Percentiles rank a stretch among this genome's conserved stretches.
Evolutionary conservation across 345 rosid species (phyloP).

Genomic region (Syzygium aromaticum): DNA sequence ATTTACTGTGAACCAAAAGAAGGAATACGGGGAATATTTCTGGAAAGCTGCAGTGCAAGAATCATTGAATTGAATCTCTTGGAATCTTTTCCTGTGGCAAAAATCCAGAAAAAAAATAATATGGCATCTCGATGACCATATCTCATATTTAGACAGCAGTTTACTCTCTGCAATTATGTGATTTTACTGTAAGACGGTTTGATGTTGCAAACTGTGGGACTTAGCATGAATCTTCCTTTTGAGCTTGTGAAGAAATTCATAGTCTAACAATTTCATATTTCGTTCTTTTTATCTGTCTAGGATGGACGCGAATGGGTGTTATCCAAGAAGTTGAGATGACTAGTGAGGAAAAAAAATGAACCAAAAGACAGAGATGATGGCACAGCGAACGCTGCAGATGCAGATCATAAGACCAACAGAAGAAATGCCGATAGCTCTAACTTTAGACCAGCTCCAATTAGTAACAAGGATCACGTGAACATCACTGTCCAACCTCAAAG

Average conservation of each 20-base stretch:
- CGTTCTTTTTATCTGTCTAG: not conserved
- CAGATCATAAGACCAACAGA: not conserved
- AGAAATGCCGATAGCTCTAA: not conserved
- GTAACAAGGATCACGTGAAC: conserved; percentile 35
- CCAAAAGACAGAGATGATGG: not conserved
- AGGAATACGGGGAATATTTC: not conserved
- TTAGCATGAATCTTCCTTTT: not conserved
- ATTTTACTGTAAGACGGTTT: not conserved
- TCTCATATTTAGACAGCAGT: not conserved
- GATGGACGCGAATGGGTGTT: conserved; percentile 5
- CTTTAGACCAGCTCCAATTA: conserved; percentile 22
- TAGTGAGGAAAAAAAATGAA: not conserved
- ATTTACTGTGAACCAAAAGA: not conserved
- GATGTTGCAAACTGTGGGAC: not conserved
- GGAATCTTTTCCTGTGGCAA: not conserved
- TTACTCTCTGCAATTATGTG: not conserved
- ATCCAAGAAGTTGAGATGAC: conserved; percentile 31
- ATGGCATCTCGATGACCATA: not conserved
- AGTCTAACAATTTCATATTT: not conserved
- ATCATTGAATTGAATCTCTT: not conserved
- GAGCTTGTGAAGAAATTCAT: not conserved
- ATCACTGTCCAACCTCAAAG: conserved; percentile 27
- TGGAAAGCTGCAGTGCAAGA: not conserved
- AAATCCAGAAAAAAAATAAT: not conserved
- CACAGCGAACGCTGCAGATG: not conserved